Evolutionary conservation across 2,329 filamentous ascomycete species (phyloP), one percentile per base, ranked within the genome.

Genomic region (Colletotrichum echinochloae): DNA sequence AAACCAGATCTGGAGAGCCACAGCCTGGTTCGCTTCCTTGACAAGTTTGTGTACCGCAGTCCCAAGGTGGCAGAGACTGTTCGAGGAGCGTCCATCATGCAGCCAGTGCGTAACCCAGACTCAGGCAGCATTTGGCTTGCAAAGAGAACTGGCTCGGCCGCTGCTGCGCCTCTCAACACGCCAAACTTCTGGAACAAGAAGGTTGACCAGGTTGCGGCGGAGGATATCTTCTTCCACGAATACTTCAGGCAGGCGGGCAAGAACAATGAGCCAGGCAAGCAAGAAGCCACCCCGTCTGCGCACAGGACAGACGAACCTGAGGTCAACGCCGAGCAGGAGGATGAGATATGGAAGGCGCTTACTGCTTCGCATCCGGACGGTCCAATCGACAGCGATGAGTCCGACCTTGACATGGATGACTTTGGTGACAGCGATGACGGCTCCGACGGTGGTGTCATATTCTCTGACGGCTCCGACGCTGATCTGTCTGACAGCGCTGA

Each of bases 21-120:
- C 80, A 96, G 94, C 1, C 88, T 99, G 59, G 96, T 96, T 77
- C 92, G 97, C 80, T 99, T 99, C 86, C 86, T 99, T 68, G 96
- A 99, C 82, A 95, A 97, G 75, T 99, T 99, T 80, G 94, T 97
- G n/a, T 99, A 98, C 86, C 92, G 94, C 75, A 97, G 96, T 76
- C 91, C 95, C 72, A 97, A 97, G 85, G 85, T 90, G 5, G 88
- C 87, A 20, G 86, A 89, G 61, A 81, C 85, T 39, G 86, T 89
- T 37, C 92, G 93, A 73, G 97, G 97, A 60, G 87, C 89, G 35
- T 98, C 94, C 33, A 97, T 99, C 80, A 99, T 99, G 96, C 96
- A 99, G 81, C 96, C 97, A 48, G 89, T 98, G 30, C 81, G 83
- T 41, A 85, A 84, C 72, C 82, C 88, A 71, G 87, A 87, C 74